Base-by-base conservation (phyloP, 345 rosid genomes). In the Boechera stricta region DNA sequence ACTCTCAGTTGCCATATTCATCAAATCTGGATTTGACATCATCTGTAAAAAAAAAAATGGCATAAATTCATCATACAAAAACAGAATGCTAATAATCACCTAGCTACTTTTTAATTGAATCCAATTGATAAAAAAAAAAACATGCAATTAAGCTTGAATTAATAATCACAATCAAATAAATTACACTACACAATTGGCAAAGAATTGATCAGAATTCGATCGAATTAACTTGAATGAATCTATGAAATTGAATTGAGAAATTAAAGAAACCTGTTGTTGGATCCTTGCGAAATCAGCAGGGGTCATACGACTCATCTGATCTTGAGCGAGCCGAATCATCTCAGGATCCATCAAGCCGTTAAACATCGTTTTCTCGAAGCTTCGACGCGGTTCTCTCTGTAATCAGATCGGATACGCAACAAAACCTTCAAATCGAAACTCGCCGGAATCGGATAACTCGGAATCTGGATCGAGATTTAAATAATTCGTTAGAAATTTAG, bases 331-430 rank as follows among this genome's bases (percentile, higher is more conserved):
- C 36, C 81, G 87, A 39, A 93, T 82, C 88, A 96, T 67, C 71
- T 91, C 98, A 39, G 99, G 98, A 91, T 96, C 98, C 96, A 96
- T 91, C 91, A 83, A 81, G 58, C 96, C 94, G 86, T 86, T 82
- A 72, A 90, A 85, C 93, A 91, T 86, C 72, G 57, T 71, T 24
- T 53, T 8, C 58, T 33, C 10, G 32, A 59, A 69, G 74, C 48
- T 65, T 47, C 36, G 74, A 68, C 24, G 24, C 24, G 24, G 24
- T 21, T 21, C 24, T 21, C 24, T 21, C 24, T 21, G 24, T 21
- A 73, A 67, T 33, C 58, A 35, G 75, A 76, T 70, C 71, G 57
- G 68, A 21, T 21, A 21, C 24, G 24, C 24, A 28, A 13, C 33
- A 65, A 15, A 54, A 11, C 16, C 2, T 28, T 35, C 31, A 11